phyloP scores from a whole-genome alignment of 768 basidiomycete species.

The Leccinum obscurum region DNA sequence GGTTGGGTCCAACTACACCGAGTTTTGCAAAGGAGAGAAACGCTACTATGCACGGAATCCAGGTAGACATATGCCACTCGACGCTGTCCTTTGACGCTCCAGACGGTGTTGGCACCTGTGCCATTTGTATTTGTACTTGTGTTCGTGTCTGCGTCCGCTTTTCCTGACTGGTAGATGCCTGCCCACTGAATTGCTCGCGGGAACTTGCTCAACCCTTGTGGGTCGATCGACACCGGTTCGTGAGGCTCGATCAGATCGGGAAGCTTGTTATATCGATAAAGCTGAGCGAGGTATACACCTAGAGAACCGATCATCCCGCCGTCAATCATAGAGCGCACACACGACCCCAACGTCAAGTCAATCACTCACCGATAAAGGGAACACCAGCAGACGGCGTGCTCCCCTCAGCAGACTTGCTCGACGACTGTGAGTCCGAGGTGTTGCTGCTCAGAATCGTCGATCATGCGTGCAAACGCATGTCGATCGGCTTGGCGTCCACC shows the following conservation, averaged over 20 bases:
- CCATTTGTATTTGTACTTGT: background rate
- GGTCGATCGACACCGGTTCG: conserved; percentile 64
- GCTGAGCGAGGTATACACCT: conserved; percentile 79
- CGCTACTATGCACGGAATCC: conserved; percentile 5
- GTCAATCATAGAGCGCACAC: background rate
- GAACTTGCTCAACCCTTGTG: conserved; percentile 46
- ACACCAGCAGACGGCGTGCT: conserved; percentile 61
- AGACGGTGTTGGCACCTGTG: background rate
- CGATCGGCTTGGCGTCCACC: conserved; percentile 63
- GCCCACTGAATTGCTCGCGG: background rate
- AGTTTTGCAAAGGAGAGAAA: background rate
- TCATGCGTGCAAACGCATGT: conserved; percentile 39
- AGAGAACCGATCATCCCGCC: conserved; percentile 2
- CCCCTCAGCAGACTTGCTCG: conserved; percentile 40
- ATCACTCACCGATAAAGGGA: conserved; percentile 74
- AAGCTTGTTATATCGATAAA: conserved; percentile 61
- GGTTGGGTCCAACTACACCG: background rate
- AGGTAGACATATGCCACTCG: background rate
- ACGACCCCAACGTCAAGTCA: background rate
- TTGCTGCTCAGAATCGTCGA: conserved; percentile 51
- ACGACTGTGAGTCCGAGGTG: conserved; percentile 40
- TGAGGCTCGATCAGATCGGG: conserved; percentile 83
- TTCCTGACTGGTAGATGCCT: background rate
- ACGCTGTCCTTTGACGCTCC: background rate
- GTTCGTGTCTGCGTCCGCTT: background rate